A percentile compares a stretch with the other conserved stretches of the same genome.
These are phyloP conservation scores for Gossypium sturtianum DNA, from an alignment of 345 rosid genomes.

Conservation along the genomic window DNA sequence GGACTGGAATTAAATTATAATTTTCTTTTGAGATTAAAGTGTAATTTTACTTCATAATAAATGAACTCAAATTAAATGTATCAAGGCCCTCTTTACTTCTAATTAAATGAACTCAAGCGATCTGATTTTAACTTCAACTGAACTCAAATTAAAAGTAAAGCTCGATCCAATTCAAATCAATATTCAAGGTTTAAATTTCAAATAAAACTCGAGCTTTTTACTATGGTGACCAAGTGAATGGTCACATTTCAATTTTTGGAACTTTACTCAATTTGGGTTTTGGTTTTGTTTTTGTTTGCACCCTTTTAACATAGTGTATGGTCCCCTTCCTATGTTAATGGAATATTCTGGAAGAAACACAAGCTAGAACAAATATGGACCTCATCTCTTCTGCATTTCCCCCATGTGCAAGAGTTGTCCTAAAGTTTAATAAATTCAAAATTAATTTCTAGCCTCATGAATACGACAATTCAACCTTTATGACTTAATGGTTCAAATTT, in stretches of 20 bases:
- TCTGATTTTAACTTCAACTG: too few species aligned
- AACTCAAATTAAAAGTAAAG: too few species aligned
- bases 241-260: neutral
- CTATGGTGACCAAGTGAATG: neutral
- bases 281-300: neutral
- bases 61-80: too few species aligned
- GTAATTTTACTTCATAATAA: too few species aligned
- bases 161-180: too few species aligned
- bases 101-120: too few species aligned
- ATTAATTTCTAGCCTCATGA: neutral
- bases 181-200: too few species aligned
- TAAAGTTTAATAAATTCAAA: neutral
- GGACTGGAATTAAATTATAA: too few species aligned
- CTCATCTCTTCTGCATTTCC: neutral
- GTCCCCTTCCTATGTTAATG: conserved; percentile 4
- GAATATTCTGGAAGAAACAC: neutral
- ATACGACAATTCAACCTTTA: conserved; percentile 9
- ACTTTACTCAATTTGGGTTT: neutral
- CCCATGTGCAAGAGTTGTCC: neutral
- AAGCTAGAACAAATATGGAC: neutral
- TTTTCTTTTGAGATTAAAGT: too few species aligned
- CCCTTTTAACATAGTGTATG: neutral
- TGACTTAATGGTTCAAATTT: neutral
- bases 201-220: too few species aligned
- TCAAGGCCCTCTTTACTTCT: too few species aligned